Evolutionary conservation across 768 basidiomycete species (phyloP).

Genomic region (Daedaleopsis sinensis): DNA sequence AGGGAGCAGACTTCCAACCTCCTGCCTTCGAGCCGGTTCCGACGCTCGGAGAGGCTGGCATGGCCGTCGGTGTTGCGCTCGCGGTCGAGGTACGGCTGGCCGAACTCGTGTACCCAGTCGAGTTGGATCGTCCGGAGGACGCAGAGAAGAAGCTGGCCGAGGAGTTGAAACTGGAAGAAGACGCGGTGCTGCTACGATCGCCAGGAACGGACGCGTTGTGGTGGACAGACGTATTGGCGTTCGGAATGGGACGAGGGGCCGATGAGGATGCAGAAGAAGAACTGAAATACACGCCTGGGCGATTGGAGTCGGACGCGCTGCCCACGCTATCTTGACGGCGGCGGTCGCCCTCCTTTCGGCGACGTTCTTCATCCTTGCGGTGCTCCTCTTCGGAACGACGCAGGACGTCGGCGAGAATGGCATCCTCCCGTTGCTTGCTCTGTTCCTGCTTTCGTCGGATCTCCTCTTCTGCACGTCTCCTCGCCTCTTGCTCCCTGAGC

Average conservation of each 20-base stretch:
- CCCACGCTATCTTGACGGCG: slow-evolving; percentile 28
- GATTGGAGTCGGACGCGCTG: slow-evolving; percentile 19
- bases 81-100: slow-evolving; percentile 31
- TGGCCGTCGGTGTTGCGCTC: slow-evolving; percentile 6
- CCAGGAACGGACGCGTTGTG: slow-evolving; percentile 18
- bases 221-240: slow-evolving; percentile 26
- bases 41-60: slow-evolving; percentile 2
- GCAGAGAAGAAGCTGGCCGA: slow-evolving; percentile 26
- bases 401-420: slow-evolving; percentile 33
- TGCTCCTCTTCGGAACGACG: slow-evolving; percentile 40
- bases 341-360: slow-evolving; percentile 12
- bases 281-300: slow-evolving; percentile 24
- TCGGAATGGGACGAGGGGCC: slow-evolving; percentile 30
- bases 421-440: slow-evolving; percentile 28
- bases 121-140: slow-evolving; percentile 21
- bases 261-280: slow-evolving; percentile 32
- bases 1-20: slow-evolving; percentile 18
- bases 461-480: slow-evolving; percentile 15
- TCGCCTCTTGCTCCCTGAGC: slow-evolving; percentile 1
- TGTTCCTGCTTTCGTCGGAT: slow-evolving; percentile 19
- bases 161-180: slow-evolving; percentile 28
- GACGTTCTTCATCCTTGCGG: slow-evolving; percentile 10
- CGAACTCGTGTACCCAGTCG: slow-evolving; percentile 23
- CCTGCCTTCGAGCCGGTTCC: slow-evolving; percentile 1
- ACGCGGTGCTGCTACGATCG: slow-evolving; percentile 34